phyloP scores from a whole-genome alignment of 148 eudicot genomes.

The Pharnaceum exiguum region DNA sequence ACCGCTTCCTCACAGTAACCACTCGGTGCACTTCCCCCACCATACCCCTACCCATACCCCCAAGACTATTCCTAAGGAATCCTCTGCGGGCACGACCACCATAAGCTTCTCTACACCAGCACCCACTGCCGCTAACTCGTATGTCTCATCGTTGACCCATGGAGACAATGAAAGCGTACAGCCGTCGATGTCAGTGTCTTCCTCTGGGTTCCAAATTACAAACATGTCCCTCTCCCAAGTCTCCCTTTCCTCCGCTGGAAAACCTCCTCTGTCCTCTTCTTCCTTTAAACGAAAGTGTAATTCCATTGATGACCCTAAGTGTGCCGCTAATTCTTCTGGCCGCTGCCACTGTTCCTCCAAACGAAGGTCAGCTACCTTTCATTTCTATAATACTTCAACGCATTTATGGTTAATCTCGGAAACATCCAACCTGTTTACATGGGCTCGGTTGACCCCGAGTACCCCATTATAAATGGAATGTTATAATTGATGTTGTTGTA shows the following conservation, averaged over 20 bases:
- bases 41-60: background rate
- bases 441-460: too few species aligned
- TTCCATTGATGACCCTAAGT: slow-evolving; percentile 64
- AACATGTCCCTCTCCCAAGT: slow-evolving; percentile 66
- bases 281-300: slow-evolving; percentile 74
- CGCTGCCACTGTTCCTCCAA: slow-evolving; percentile 95
- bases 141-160: slow-evolving; percentile 63
- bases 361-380: slow-evolving; percentile 45
- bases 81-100: slow-evolving; percentile 55
- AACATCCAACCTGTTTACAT: background rate
- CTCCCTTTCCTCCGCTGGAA: slow-evolving; percentile 68
- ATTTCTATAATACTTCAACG: too few species aligned
- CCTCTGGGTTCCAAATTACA: slow-evolving; percentile 82
- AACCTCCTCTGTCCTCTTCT: slow-evolving; percentile 57
- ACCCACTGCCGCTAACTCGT: slow-evolving; percentile 49
- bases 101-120: slow-evolving; percentile 37
- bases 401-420: too few species aligned
- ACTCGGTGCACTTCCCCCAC: background rate
- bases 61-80: slow-evolving; percentile 31
- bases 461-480: too few species aligned
- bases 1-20: slow-evolving; percentile 34
- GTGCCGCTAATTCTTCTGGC: slow-evolving; percentile 50
- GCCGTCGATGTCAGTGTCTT: slow-evolving; percentile 71
- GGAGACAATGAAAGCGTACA: slow-evolving; percentile 64
- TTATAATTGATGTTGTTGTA: too few species aligned